Evolutionary conservation across 2,329 filamentous ascomycete genomes (phyloP), one percentile per base, ranked within the genome.

Genomic region (Diaporthe longicolla): DNA sequence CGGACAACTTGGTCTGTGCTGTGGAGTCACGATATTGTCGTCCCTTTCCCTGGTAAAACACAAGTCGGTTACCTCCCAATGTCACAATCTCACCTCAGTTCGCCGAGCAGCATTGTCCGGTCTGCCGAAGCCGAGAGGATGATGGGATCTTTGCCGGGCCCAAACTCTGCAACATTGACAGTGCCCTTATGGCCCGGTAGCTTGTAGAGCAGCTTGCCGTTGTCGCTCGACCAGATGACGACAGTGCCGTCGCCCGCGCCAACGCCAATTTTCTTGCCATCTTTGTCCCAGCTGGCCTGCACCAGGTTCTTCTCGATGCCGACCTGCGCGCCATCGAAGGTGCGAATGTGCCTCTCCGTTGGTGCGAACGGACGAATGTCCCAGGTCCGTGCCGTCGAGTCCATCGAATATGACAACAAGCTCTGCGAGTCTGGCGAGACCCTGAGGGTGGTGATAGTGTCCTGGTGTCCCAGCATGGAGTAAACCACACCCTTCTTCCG

Each of bases 341-440:
- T 97, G 80, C 91, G 91, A 74, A 98, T 91, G 75, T 94, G 92
- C 77, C 97, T 89, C 81, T 98, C 94, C 0, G 93, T 91, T 0
- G 97, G 95, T 9, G 97, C 96, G 84, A 98, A 99, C 0, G 97
- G 96, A 78, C 96, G 90, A 70, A 99, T 94, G 81, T 99, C 96
- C 97, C 97, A 99, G 24, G 95, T 98, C 79, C 94, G 90, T 50
- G 95, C 97, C 0, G 96, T 98, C 26, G 94, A 95, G 83, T 99
- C 97, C 88, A 98, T 97, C 10, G 95, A 93, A 80, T 97, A 97
- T 2, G 96, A 98, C 5, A 98, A 87, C 4, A 99, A 88, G 0
- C 93, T 93, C 82, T 98, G 95, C 52, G 94, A 94, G 82, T 99
- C 96, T 0, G 97, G 96, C 2, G 96, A 98, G n/a, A 98, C 90